Base-by-base conservation (phyloP, 352 stramenopile genomes). In the Phytophthora chlamydospora region DNA sequence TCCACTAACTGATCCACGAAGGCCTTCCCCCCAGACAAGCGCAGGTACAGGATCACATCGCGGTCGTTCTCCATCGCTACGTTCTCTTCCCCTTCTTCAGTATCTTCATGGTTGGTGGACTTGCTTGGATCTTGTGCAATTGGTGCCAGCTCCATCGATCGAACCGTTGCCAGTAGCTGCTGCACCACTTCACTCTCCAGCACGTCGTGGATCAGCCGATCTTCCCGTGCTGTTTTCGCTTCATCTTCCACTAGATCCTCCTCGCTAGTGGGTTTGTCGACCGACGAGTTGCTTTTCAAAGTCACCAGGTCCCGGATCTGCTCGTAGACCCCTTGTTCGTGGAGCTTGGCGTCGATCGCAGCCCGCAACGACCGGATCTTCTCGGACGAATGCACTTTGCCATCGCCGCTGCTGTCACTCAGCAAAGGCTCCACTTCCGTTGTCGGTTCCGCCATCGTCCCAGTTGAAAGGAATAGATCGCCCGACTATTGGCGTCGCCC, bases 161-260 rank as follows among this genome's bases (percentile, higher is more conserved):
- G 66, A 44, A 93, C 69, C 5, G 69, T 54, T 11, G 71, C 51
- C 9, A 93, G 68, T 32, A 93, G 53, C 40, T 90, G 80, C 58
- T 90, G 77, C n/a, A 92, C 78, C 7, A 92, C 45, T 21, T 92
- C 83, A 62, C 81, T 92, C 58, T 91, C 72, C 11, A 94, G 54
- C 10, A 94, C 75, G 11, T 89, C 74, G 6, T 65, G 68, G 9
- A 93, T 75, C 8, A 92, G 35, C 7, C 65, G 43, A 1, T 71
- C 59, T 49, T 72, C 58, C 29, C 41, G 19, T 3, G 10, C 31
- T 1, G 32, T 13, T 19, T 33, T 43, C 21, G 21, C 24, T 29
- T 52, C n/a, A 17, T 60, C 46, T 16, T 16, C 35, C 17, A 1
- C 34, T 16, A 40, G 13, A 16, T 56, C 36, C 13, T 52, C 38